phyloP scores from a whole-genome alignment of 805 yeast species.

The Saccharomycopsis sp. region DNA sequence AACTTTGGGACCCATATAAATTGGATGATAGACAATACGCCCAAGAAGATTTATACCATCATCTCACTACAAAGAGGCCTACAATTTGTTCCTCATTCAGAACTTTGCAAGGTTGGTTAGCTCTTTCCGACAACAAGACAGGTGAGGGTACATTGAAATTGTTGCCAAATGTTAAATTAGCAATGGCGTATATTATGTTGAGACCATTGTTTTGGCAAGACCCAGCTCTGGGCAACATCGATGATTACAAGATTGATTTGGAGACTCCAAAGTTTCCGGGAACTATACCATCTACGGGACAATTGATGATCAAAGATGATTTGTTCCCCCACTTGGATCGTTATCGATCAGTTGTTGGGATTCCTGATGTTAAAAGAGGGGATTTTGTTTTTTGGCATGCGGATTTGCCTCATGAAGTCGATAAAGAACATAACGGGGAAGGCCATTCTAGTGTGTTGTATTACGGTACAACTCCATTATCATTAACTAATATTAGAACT shows the following conservation, averaged over 20 bases:
- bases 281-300: constrained; percentile 33
- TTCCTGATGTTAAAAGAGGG: constrained; percentile 37
- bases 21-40: not conserved
- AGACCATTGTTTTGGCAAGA: constrained; percentile 32
- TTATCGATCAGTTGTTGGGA: constrained; percentile 25
- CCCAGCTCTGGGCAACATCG: constrained; percentile 15
- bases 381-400: constrained; percentile 40
- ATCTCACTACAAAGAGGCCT: constrained; percentile 28
- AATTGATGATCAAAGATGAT: constrained; percentile 25
- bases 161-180: constrained; percentile 32
- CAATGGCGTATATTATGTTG: constrained; percentile 34
- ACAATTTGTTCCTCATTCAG: constrained; percentile 35
- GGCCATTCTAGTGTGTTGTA: constrained; percentile 35
- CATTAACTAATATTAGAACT: not conserved
- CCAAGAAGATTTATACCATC: constrained; percentile 23
- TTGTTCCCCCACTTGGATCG: constrained; percentile 32
- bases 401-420: constrained; percentile 37
- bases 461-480: not conserved
- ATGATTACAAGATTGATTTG: constrained; percentile 29
- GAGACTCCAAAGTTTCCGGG: constrained; percentile 34
- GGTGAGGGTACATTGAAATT: constrained; percentile 36
- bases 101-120: constrained; percentile 40
- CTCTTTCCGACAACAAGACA: constrained; percentile 31
- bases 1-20: constrained; percentile 32
- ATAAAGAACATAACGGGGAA: constrained; percentile 30